Base-by-base conservation (phyloP, 257 asterid species). In the Nyctanthes arbortristis region DNA sequence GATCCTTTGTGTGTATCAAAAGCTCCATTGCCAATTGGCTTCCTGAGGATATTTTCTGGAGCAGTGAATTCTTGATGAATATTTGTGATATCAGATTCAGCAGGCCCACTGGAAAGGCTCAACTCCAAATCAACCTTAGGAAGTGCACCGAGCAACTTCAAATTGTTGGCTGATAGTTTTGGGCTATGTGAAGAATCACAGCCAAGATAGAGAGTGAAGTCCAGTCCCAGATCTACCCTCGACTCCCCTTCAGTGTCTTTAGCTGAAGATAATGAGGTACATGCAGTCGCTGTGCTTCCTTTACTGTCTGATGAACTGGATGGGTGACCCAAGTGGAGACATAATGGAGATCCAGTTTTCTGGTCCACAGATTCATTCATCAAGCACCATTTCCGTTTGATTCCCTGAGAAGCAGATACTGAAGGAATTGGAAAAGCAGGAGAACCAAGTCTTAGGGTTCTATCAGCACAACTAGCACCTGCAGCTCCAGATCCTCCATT, bases 221-320 rank as follows among this genome's bases (percentile, higher is more conserved):
- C 83, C 77, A 83, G 59, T 33, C 80, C 83, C 34, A 83, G 77
- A 31, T 80, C 83, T 79, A 77, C 75, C 2, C 83, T 74, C 54
- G 88, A 79, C 24, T 63, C 81, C 29, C 77, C 88, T 59, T 80
- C 88, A 33, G 49, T 67, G 79, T 80, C 88, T 77, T 77, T 80
- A 16, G 80, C 78, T 61, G 88, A 80, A 61, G 83, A 74, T 30
- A 65, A 45, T 34, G 86, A 76, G 20, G 88, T 78, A 80, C 84
- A 84, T 14, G 79, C 80, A 61, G 84, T 76, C 49, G 78, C 80
- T 39, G 89, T 80, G 66, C 86, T 84, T 39, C 84, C 84, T 75
- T 84, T 84, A 61, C 86, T 84, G 67, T 84, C 86, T 0, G 89
- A 81, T 31, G 89, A 84, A 52, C 82, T 84, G 30, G 86, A 70